phyloP scores from a whole-genome alignment of 129 eudicot genomes.

The Flaveria robusta region DNA sequence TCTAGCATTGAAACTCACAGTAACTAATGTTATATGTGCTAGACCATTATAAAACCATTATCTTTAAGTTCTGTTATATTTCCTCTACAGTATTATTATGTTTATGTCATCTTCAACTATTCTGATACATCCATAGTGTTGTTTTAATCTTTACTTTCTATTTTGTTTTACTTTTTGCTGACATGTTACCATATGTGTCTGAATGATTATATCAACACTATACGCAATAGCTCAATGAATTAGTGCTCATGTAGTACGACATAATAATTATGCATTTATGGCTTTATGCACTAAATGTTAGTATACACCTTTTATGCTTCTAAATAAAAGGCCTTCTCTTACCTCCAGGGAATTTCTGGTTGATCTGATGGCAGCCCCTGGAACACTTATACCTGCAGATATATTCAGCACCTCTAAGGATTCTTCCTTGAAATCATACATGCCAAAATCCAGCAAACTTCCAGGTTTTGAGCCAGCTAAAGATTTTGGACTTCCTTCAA shows the following conservation, averaged over 20 bases:
- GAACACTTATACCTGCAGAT: conserved; percentile 89
- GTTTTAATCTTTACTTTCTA: conserved; percentile 15
- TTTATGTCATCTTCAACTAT: conserved; percentile 4
- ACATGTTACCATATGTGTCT: conserved; percentile 22
- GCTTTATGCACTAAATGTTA: conserved; percentile 20
- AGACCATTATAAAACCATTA: conserved; percentile 4
- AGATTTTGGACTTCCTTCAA: conserved; percentile 37
- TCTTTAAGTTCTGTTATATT: neutral
- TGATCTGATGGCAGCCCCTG: conserved; percentile 99
- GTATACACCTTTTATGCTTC: conserved; percentile 29
- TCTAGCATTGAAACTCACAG: conserved; percentile 11
- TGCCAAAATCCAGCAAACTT: conserved; percentile 52
- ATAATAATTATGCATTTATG: neutral
- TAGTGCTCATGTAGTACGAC: neutral
- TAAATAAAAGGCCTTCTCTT: conserved; percentile 37
- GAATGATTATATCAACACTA: conserved; percentile 1
- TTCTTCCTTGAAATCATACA: conserved; percentile 57
- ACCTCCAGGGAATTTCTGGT: conserved; percentile 86
- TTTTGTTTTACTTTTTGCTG: conserved; percentile 7
- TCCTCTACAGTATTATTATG: neutral
- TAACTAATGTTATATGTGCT: conserved; percentile 1
- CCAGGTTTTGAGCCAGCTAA: conserved; percentile 44
- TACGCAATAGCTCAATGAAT: neutral
- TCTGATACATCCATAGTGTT: conserved; percentile 6
- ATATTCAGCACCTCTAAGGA: conserved; percentile 58